phyloP scores from a whole-genome alignment of 2,329 filamentous ascomycete species.

The Lithohypha guttulata region DNA sequence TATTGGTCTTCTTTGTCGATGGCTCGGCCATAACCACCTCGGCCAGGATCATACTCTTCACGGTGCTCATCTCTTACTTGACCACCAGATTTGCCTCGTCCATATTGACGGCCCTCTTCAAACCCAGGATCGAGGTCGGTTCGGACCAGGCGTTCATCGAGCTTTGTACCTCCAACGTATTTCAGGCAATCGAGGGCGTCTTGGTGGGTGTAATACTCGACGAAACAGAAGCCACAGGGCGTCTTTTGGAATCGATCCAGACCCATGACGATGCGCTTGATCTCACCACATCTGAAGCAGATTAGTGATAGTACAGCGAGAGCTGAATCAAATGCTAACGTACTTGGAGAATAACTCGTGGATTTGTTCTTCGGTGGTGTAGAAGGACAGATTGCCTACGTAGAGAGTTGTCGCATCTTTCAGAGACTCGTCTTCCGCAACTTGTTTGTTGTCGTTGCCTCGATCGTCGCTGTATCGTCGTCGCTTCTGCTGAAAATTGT shows the following conservation, averaged over 20 bases:
- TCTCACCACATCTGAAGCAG: constrained; percentile 64
- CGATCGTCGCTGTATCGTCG: constrained; percentile 49
- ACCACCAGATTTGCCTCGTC: constrained; percentile 85
- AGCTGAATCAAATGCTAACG: too few species aligned
- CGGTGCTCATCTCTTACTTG: constrained; percentile 97
- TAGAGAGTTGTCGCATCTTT: constrained; percentile 88
- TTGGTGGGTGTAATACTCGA: constrained; percentile 97
- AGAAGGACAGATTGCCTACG: constrained; percentile 95
- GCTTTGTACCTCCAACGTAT: constrained; percentile 93
- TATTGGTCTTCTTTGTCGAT: constrained; percentile 55
- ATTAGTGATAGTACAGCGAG: too few species aligned
- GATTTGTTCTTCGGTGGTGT: constrained; percentile 98
- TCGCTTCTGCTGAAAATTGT: constrained; percentile 54
- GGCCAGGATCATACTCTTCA: constrained; percentile 89
- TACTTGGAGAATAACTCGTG: constrained; percentile 90
- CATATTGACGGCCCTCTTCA: constrained; percentile 90
- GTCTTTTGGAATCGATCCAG: constrained; percentile 96
- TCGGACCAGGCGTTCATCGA: constrained; percentile 92
- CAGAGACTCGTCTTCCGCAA: constrained; percentile 62
- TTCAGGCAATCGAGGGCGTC: constrained; percentile 98
- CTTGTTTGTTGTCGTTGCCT: constrained; percentile 42
- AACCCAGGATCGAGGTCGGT: constrained; percentile 95
- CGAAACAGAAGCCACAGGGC: constrained; percentile 97
- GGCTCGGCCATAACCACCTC: constrained; percentile 78
- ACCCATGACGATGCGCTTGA: constrained; percentile 96